Base-by-base conservation (phyloP, 805 yeast species). In the Saccharomycopsis fermentans region DNA sequence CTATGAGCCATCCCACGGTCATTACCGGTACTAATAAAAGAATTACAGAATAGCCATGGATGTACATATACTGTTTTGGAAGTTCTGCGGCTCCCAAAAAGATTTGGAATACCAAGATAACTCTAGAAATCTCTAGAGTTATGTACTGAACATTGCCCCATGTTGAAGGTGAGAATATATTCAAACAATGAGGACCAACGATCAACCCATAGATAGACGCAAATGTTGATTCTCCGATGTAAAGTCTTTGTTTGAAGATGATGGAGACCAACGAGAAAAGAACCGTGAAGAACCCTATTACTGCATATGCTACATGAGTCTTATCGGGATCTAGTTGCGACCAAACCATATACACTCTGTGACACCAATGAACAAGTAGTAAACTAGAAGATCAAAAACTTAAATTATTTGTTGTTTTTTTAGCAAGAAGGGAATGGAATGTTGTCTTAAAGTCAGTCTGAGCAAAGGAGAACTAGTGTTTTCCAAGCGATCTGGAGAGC, bases 21-120 rank as follows among this genome's bases (percentile, higher is more conserved):
- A 90, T 90, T 24, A 87, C 92, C 1, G 96, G 96, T 32, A 90
- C 76, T 52, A 91, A 76, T 54, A 90, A 77, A 69, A 87, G 77
- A 17, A 82, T 70, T 16, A 91, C 90, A 0, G 95, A 85, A 8
- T 79, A 64, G 89, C 94, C 85, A 69, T 91, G 97, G 62, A 80
- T 80, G 62, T 82, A 76, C 91, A 91, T 87, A 69, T 91, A 90
- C 68, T 87, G 87, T 58, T 87, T 81, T 17, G 97, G 97, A 70
- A 90, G 74, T 70, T 90, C 97, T 35, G 90, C 97, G 1, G 96
- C 96, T 24, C 88, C 96, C 9, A 96, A 96, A 66, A 90, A 92
- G 65, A 90, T 88, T 73, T 90, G 97, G 57, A 90, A 80, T 67
- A 92, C 84, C 65, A 90, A 73, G 3, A 89, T 92, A n/a, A 90